Evolutionary conservation across 176 grass and related monocot species (phyloP), one percentile per base, ranked within the genome.

Genomic region (Urochloa ruziziensis): DNA sequence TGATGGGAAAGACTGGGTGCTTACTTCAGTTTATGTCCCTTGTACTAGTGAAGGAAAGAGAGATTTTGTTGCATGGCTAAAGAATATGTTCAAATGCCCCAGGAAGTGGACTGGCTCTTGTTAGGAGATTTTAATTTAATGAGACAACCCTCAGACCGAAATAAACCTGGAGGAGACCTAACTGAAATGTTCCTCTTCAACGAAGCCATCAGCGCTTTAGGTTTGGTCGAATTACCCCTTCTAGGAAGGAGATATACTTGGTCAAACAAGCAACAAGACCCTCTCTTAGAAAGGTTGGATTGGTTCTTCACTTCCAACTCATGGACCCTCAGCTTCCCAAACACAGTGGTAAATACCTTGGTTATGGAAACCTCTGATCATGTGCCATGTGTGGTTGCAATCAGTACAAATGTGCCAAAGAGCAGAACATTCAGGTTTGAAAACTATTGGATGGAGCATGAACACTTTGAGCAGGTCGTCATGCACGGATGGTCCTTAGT

Each of bases 381-480:
- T 58, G 23, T 58, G 0, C 23, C n/a, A 0, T 58, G 23, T 58
- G 54, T 10, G 0, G 25, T 58, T 0, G 0, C 1, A 3, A 12
- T 25, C 9, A 10, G 8, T 0, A 58, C 54, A 0, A 11, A 10
- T 3, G 4, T 58, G 0, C 54, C 8, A 2, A 12, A 25, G 4
- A 2, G 9, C 0, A 10, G 7, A 0, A 12, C 25, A 0, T 58
- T 58, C 2, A 0, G 9, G 0, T 58, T 58, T 25, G 23, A 58
- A 3, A 58, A 58, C 17, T 11, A 25, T 11, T 25, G 8, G 23
- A 3, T 58, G 2, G 23, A 58, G 0, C 54, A 58, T n/a, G 9
- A 23, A 10, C 2, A 1, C 0, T 58, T 58, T 0, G 3, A 0
- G 3, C 0, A 0, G 11, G 0, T 58, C 1, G 54, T 58, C 1